phyloP scores from a whole-genome alignment of 345 rosid species.

The Excoecaria agallocha region DNA sequence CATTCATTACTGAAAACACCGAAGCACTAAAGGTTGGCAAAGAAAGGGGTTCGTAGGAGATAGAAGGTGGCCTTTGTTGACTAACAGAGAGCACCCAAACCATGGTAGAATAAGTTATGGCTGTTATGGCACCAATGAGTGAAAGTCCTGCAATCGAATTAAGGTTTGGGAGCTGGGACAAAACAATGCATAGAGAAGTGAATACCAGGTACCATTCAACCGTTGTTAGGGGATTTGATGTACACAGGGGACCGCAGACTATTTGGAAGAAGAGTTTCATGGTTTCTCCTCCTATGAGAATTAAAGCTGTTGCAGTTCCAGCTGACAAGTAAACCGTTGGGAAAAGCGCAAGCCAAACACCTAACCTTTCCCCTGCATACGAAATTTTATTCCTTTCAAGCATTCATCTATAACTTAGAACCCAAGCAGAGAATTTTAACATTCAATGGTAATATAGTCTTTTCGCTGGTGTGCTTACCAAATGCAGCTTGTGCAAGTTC shows the following conservation, averaged over 20 bases:
- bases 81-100: constrained; percentile 98
- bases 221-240: constrained; percentile 84
- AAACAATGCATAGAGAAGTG: constrained; percentile 86
- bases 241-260: constrained; percentile 86
- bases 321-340: constrained; percentile 94
- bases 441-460: not conserved
- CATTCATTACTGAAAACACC: constrained; percentile 70
- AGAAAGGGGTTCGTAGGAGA: constrained; percentile 73
- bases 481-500: constrained; percentile 98
- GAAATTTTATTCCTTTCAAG: not conserved
- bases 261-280: constrained; percentile 90
- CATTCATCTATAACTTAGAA: not conserved
- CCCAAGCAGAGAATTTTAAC: not conserved
- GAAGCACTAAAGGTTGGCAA: constrained; percentile 60
- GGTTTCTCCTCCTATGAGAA: constrained; percentile 92
- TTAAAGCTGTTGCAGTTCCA: constrained; percentile 94
- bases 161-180: constrained; percentile 97
- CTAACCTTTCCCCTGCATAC: constrained; percentile 74
- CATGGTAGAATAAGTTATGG: constrained; percentile 87
- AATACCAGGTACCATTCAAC: constrained; percentile 97
- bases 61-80: constrained; percentile 72
- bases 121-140: constrained; percentile 88
- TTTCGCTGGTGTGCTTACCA: constrained; percentile 43
- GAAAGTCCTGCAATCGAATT: constrained; percentile 96
- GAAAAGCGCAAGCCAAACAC: constrained; percentile 90